Conservation (phyloP, 148 eudicot genomes). For the Rhododendron molle region DNA sequence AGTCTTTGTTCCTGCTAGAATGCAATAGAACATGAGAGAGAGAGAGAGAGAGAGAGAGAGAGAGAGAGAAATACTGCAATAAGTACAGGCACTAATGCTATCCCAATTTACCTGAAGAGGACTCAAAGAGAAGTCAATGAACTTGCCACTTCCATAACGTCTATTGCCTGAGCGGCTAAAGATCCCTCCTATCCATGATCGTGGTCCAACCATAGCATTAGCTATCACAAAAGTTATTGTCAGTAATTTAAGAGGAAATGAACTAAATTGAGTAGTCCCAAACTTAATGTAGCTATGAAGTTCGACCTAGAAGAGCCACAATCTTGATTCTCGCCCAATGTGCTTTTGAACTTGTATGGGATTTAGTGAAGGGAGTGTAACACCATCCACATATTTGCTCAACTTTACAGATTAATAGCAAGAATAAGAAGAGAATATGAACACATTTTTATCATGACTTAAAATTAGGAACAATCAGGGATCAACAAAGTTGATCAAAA, state of each 20-base stretch:
- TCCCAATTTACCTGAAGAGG: slow-evolving; percentile 56
- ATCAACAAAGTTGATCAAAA: neutral
- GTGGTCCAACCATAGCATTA: slow-evolving; percentile 95
- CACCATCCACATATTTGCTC: neutral
- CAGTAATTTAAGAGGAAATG: slow-evolving; percentile 10
- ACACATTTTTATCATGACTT: neutral
- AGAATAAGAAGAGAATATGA: neutral
- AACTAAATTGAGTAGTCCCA: neutral
- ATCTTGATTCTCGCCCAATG: neutral
- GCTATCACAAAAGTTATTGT: slow-evolving; percentile 45
- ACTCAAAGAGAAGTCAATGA: slow-evolving; percentile 37
- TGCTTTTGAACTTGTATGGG: neutral
- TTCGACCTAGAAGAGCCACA: neutral
- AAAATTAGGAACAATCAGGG: neutral
- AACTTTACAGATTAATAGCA: neutral
- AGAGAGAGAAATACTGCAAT: neutral
- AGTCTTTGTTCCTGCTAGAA: slow-evolving; percentile 62
- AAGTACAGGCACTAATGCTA: neutral
- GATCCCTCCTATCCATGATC: slow-evolving; percentile 88
- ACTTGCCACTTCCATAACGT: slow-evolving; percentile 49
- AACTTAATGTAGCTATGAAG: neutral
- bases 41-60: neutral
- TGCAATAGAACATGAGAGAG: neutral
- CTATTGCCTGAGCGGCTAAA: slow-evolving; percentile 60
- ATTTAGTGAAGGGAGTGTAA: neutral